These are phyloP conservation scores for Podochytrium sp. DNA, from an alignment of 192 early-diverging fungal species.

Conservation along the genomic window DNA sequence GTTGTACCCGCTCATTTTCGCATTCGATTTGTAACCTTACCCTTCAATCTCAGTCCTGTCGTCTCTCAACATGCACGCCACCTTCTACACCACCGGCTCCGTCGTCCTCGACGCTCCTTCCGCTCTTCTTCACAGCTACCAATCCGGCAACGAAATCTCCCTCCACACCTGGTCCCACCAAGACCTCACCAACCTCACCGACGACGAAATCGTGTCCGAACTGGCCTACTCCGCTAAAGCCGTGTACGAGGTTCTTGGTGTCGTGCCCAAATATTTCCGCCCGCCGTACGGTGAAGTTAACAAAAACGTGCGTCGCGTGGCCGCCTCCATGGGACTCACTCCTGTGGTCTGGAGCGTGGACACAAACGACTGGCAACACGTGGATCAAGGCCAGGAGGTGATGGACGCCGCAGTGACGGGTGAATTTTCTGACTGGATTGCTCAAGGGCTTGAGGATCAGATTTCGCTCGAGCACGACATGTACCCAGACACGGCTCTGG, in stretches of 20 bases:
- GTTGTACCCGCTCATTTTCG: too few species aligned
- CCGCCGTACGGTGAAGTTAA: constrained; percentile 73
- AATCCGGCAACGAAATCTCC: constrained; percentile 36
- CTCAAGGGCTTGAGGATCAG: too few species aligned
- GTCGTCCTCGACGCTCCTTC: constrained; percentile 14
- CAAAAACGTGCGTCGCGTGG: constrained; percentile 59
- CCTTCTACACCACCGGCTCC: constrained; percentile 40
- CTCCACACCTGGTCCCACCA: constrained; percentile 63
- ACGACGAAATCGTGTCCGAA: constrained; percentile 72
- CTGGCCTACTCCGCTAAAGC: constrained; percentile 62
- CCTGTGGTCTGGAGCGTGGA: constrained; percentile 37
- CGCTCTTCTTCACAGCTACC: not conserved
- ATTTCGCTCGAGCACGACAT: too few species aligned
- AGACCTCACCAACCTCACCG: constrained; percentile 60
- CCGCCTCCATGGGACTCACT: not conserved
- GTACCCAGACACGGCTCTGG: too few species aligned
- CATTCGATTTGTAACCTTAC: not conserved
- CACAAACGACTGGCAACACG: constrained; percentile 37
- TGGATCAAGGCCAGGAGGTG: too few species aligned
- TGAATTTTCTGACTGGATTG: too few species aligned
- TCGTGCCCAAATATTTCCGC: constrained; percentile 48
- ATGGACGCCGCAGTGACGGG: too few species aligned
- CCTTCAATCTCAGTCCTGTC: constrained; percentile 6
- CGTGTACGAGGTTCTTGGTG: constrained; percentile 39
- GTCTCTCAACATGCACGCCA: constrained; percentile 24